A percentile compares a stretch with the other conserved stretches of the same genome.
These are phyloP conservation scores for Daedaleopsis sinensis DNA, from an alignment of 768 basidiomycete species.

Conservation along the genomic window DNA sequence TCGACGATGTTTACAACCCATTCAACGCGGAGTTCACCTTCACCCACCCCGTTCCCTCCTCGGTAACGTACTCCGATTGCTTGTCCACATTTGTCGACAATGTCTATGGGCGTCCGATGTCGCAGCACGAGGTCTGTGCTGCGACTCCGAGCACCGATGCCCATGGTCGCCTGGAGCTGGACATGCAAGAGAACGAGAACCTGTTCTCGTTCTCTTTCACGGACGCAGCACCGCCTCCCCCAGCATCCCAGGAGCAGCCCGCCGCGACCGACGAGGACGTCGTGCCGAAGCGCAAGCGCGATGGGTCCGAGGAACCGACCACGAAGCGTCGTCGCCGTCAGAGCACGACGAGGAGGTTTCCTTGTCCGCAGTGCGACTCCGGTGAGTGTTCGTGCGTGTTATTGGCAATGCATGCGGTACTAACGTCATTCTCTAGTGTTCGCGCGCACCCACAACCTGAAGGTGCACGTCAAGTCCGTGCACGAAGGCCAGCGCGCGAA, in stretches of 20 bases:
- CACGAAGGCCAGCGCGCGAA: constrained; percentile 2
- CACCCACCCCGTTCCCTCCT: not conserved
- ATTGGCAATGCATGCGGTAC: not conserved
- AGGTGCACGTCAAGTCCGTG: constrained; percentile 11
- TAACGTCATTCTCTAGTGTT: constrained; percentile 1
- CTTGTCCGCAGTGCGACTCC: not conserved
- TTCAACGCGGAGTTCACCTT: not conserved
- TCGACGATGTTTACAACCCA: not conserved
- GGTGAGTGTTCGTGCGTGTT: not conserved
- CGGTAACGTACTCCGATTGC: not conserved
- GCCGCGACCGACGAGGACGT: not conserved
- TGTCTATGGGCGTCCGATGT: not conserved
- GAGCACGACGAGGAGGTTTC: constrained; percentile 4
- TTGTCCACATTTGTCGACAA: not conserved
- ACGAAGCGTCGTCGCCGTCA: constrained; percentile 7
- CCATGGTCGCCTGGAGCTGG: not conserved
- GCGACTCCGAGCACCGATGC: not conserved
- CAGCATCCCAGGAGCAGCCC: not conserved
- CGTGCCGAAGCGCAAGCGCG: not conserved
- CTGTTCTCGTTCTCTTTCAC: not conserved
- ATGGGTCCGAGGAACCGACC: not conserved
- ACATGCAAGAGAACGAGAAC: not conserved
- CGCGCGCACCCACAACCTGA: constrained; percentile 13
- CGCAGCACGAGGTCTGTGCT: constrained; percentile 1
- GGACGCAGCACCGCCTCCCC: too few relatives aligned